phyloP scores from a whole-genome alignment of 78 protist genomes.

The Dictyostelium capitatum region DNA sequence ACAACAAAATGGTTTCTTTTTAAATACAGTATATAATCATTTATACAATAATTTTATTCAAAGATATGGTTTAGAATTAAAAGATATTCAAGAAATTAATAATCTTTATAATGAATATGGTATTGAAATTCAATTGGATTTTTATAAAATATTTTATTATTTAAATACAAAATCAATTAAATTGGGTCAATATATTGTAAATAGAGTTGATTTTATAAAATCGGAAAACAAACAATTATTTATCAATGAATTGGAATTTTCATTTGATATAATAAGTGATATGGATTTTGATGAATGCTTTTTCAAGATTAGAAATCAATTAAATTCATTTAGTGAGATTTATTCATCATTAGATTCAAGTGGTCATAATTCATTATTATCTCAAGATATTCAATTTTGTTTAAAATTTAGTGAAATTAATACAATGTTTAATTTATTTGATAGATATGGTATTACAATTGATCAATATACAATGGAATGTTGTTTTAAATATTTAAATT shows the following conservation, averaged over 20 bases:
- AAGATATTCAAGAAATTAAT: not conserved
- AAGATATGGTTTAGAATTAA: not conserved
- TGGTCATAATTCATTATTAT: not conserved
- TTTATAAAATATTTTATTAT: not conserved
- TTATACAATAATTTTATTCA: not conserved
- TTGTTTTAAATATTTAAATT: slow-evolving; percentile 9
- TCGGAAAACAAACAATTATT: not conserved
- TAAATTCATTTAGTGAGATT: not conserved
- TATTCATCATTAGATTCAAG: not conserved
- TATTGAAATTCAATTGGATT: not conserved
- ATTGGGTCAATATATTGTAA: slow-evolving; percentile 1
- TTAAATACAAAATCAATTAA: not conserved
- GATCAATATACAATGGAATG: not conserved
- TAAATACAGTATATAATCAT: not conserved
- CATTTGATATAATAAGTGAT: not conserved
- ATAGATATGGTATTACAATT: not conserved
- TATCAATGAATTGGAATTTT: not conserved
- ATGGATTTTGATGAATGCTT: not conserved
- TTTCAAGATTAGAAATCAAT: not conserved
- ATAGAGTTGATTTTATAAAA: not conserved
- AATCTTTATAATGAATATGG: not conserved
- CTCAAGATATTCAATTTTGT: not conserved
- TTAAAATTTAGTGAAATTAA: not conserved
- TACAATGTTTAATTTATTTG: not conserved
- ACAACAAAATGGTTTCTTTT: not conserved